phyloP scores from a whole-genome alignment of 148 eudicot genomes.

The Chenopodium berlandieri region DNA sequence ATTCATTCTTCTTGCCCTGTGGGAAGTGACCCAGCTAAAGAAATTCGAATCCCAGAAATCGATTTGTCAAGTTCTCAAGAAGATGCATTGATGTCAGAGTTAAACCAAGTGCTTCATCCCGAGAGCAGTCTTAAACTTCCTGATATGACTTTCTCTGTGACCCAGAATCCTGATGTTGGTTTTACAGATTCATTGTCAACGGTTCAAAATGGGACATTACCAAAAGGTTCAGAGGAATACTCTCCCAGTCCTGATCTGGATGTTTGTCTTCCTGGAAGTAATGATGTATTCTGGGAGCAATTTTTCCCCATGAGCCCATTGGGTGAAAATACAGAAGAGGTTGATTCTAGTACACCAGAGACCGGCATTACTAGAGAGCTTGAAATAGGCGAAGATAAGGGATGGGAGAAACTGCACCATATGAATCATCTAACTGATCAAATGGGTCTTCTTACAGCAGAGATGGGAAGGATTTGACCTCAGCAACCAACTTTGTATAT shows the following conservation, averaged over 20 bases:
- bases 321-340: constrained; percentile 47
- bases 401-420: constrained; percentile 38
- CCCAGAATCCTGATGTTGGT: constrained; percentile 28
- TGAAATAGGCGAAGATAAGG: constrained; percentile 38
- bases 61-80: constrained; percentile 23
- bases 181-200: constrained; percentile 32
- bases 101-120: constrained; percentile 25
- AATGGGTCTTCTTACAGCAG: constrained; percentile 63
- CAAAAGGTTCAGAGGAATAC: constrained; percentile 33
- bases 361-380: constrained; percentile 33
- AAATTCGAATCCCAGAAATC: constrained; percentile 31
- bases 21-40: constrained; percentile 21
- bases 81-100: constrained; percentile 28
- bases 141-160: constrained; percentile 32
- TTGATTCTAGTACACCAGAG: constrained; percentile 35
- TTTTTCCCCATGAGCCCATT: constrained; percentile 56
- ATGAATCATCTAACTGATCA: constrained; percentile 66
- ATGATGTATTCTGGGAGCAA: constrained; percentile 86
- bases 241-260: constrained; percentile 45
- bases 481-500: constrained; percentile 6
- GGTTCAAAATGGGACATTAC: constrained; percentile 31
- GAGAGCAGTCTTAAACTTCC: constrained; percentile 27
- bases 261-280: constrained; percentile 62
- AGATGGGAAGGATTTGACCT: constrained; percentile 33
- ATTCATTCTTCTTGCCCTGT: constrained; percentile 27